Percentiles rank a stretch among this genome's conserved stretches.
phyloP scores from a whole-genome alignment of 2,329 filamentous ascomycete species.

The Arthrobotrys megalospora region DNA sequence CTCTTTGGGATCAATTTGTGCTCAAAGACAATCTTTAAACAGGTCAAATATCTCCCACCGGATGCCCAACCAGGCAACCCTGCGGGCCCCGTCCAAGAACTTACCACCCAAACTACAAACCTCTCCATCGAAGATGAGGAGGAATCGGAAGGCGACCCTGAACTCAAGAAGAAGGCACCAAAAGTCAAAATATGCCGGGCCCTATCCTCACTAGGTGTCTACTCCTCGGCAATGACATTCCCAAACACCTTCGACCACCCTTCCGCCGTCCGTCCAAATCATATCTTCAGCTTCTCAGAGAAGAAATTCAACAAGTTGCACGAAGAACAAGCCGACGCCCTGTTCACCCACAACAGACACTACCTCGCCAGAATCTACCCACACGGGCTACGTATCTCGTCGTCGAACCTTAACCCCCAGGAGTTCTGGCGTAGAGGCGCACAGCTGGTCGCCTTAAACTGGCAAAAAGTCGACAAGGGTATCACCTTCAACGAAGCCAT shows the following conservation, averaged over 20 bases:
- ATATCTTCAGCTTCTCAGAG: slow-evolving; percentile 77
- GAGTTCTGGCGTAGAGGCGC: slow-evolving; percentile 77
- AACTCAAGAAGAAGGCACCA: slow-evolving; percentile 56
- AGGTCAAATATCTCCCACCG: slow-evolving; percentile 64
- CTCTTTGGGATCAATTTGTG: slow-evolving; percentile 36
- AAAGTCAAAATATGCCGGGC: slow-evolving; percentile 63
- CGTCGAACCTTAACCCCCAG: slow-evolving; percentile 76
- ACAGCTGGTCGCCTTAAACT: slow-evolving; percentile 78
- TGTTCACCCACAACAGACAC: slow-evolving; percentile 76
- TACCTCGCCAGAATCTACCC: slow-evolving; percentile 79
- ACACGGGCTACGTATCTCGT: slow-evolving; percentile 75
- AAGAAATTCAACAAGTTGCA: slow-evolving; percentile 73
- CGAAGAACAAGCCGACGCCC: slow-evolving; percentile 69
- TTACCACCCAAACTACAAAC: slow-evolving; percentile 33
- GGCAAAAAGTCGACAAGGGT: slow-evolving; percentile 76
- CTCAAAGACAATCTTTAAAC: slow-evolving; percentile 61
- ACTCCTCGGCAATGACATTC: slow-evolving; percentile 63
- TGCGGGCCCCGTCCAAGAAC: slow-evolving; percentile 30
- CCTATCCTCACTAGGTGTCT: slow-evolving; percentile 63
- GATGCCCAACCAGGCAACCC: slow-evolving; percentile 49
- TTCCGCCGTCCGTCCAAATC: slow-evolving; percentile 70
- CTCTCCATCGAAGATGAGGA: slow-evolving; percentile 41
- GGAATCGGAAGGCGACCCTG: slow-evolving; percentile 32
- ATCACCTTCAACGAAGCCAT: slow-evolving; percentile 80
- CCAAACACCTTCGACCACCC: slow-evolving; percentile 62